A percentile compares a stretch with the other conserved stretches of the same genome.
These are phyloP conservation scores for Sphagnum tenellum DNA, from an alignment of 225 moss, liverwort and hornwort species.

Conservation along the genomic window DNA sequence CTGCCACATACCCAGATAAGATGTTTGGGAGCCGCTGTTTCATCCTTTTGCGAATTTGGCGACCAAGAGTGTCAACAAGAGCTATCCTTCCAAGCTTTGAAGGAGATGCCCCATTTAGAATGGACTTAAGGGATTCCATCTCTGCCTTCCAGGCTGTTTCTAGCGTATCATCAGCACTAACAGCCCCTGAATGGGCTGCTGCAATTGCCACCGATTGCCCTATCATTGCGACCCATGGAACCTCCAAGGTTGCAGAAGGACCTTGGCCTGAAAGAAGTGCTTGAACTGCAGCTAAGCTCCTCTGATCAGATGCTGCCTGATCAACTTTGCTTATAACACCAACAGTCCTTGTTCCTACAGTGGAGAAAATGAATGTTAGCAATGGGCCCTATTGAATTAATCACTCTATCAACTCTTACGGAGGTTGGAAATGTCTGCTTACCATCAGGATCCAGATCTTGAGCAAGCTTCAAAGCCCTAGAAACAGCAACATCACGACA, in stretches of 20 bases:
- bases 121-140: constrained; percentile 78
- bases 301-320: constrained; percentile 86
- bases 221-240: constrained; percentile 96
- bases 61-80: constrained; percentile 74
- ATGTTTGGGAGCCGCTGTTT: constrained; percentile 83
- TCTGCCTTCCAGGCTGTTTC: constrained; percentile 99
- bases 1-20: constrained; percentile 68
- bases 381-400: too few species aligned
- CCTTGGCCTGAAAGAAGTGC: constrained; percentile 97
- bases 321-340: constrained; percentile 99
- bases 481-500: constrained; percentile 85
- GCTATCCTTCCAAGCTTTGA: constrained; percentile 85
- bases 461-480: constrained; percentile 86
- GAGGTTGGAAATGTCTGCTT: neutral
- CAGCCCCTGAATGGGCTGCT: constrained; percentile 67
- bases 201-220: constrained; percentile 98
- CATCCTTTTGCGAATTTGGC: constrained; percentile 74
- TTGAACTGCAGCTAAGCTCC: constrained; percentile 99
- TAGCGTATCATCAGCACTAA: constrained; percentile 77
- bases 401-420: too few species aligned
- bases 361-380: too few species aligned
- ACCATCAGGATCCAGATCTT: constrained; percentile 97
- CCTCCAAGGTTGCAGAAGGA: constrained; percentile 71
- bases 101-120: constrained; percentile 67
- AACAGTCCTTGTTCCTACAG: constrained; percentile 84